Base-by-base conservation (phyloP, 2,329 filamentous ascomycete species). In the Basipetospora chlamydospora region DNA sequence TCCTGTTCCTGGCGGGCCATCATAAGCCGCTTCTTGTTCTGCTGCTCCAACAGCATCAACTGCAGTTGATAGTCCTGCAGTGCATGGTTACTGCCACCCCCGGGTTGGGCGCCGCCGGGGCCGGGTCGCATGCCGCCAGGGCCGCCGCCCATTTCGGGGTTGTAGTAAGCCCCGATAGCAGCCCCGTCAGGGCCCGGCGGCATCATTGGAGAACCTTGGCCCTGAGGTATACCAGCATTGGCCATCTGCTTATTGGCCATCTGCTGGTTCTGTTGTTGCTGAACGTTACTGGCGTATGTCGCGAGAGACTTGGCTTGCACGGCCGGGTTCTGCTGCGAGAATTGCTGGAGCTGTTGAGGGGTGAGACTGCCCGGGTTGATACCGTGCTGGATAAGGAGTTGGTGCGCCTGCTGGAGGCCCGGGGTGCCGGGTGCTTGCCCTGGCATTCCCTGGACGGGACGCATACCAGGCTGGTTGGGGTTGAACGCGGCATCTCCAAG, bases 51-150 rank as follows among this genome's bases (percentile, higher is more conserved):
- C 34, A 87, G 60, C 82, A 87, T 88, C 52, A 88, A 60, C 54
- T 88, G 82, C 81, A 87, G 87, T 60, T 88, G 82, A 49, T 88
- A 88, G 54, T 90, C 82, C 56, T 87, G 81, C 31, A 88, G 65
- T 16, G 82, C 82, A 53, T 87, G 81, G 52, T 85, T 88, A 56
- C 78, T 80, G 23, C 56, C 56, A 11, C 55, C 66, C 42, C 58
- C 64, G 12, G 57, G 59, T 44, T 66, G 65, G 23, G 56, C 58
- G 39, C 57, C 63, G 26, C 59, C 64, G 20, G 64, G 60, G 28
- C 59, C 67, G 23, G 60, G 57, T 38, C 79, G 69, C 62, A 84
- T 79, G 37, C 61, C 69, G 29, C 58, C 65, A 17, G 68, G 66
- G 33, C 60, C 39, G 26, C 31, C 65, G 23, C 57, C 60, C 59